A percentile compares a stretch with the other conserved stretches of the same genome.
Conservation (phyloP, 176 grass and related monocot genomes). For the Carex littledalei region DNA sequence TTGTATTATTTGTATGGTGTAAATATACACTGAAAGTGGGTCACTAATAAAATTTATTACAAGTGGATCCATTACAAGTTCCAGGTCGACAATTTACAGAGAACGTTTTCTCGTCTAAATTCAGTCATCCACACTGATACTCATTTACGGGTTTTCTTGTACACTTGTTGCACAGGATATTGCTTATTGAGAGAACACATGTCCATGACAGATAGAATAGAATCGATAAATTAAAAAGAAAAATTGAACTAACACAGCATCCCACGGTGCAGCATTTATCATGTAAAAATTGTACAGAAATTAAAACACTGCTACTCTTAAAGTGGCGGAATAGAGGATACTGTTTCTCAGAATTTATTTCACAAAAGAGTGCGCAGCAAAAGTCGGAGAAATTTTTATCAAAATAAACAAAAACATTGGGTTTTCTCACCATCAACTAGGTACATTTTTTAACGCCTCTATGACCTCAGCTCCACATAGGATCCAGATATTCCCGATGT, state of each 20-base stretch:
- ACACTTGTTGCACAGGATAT: background rate
- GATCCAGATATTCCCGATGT: constrained; percentile 95
- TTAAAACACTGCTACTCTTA: background rate
- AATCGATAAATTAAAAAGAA: background rate
- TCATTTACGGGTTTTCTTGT: background rate
- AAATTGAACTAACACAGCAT: background rate
- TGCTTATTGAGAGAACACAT: background rate
- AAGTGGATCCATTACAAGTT: background rate
- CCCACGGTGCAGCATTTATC: background rate
- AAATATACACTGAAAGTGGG: background rate
- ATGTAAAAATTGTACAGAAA: background rate
- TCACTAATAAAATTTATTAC: background rate
- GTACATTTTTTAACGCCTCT: constrained; percentile 23
- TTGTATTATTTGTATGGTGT: background rate
- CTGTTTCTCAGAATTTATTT: constrained; percentile 14
- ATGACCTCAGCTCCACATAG: constrained; percentile 84
- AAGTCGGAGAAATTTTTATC: background rate
- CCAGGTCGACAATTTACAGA: background rate
- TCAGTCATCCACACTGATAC: background rate
- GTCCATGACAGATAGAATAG: background rate
- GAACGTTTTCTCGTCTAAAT: background rate
- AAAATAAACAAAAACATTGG: constrained; percentile 9
- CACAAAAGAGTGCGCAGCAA: constrained; percentile 24
- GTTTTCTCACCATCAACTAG: constrained; percentile 3
- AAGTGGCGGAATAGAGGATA: background rate